Base-by-base conservation (phyloP, 306 rosid genomes). In the Oemleria cerasiformis region DNA sequence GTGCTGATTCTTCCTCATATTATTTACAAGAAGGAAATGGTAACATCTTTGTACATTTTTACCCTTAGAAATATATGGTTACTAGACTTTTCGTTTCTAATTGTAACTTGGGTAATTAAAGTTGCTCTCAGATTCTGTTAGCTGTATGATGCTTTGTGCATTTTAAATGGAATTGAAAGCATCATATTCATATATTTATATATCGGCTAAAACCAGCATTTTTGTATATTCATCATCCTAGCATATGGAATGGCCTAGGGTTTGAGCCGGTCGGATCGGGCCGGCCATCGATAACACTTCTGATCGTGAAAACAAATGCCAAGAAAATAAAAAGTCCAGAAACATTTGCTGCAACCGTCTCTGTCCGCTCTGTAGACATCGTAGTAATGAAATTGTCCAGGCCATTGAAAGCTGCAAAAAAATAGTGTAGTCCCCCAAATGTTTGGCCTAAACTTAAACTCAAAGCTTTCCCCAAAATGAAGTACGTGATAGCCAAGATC, bases 11-110 rank as follows among this genome's bases (percentile, higher is more conserved):
- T 64, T 68, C 65, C 47, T 71, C 64, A 17, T 71, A 68, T 77
- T 75, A 51, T 57, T 80, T 72, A 61, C 79, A 63, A 75, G 68
- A 20, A 63, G 69, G 75, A 69, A 73, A 73, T 70, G 73, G 39
- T 41, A 63, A 73, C 79, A 8, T 75, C 75, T 60, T 30, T 83
- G 93, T 88, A 90, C 84, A 88, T 88, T 76, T 82, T 82, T 82
- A 76, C 74, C 74, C 65, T 49, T 71, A 77, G 72, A 79, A 51
- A 39, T 70, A 39, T 70, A 67, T 23, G 55, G 39, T 21, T 66
- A 60, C 62, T 71, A 72, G 76, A 69, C 44, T 72, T 78, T 9
- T 7, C 49, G 10, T 44, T 44, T 44, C 49, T 44, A 10, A 44
- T 44, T 44, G 13, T 44, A 9, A 10, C 49, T 10, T 9, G 49